Percentiles rank a stretch among this genome's conserved stretches.
Conservation (phyloP, 108 stramenopile species). For the Cyclostephanos tholiformis region DNA sequence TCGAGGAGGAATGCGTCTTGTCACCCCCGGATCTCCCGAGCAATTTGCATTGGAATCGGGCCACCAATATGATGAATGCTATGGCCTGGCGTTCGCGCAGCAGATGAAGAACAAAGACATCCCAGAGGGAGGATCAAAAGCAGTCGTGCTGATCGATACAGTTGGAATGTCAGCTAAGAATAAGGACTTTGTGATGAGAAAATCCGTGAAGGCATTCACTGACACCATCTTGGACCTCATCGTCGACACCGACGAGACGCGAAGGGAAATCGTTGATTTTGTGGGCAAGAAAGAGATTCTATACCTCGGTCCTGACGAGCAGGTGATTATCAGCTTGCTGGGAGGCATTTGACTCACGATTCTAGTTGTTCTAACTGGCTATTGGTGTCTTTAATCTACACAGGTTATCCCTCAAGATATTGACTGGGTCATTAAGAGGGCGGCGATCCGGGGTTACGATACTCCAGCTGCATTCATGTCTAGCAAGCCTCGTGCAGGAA, state of each 20-base stretch:
- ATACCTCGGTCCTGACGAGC: constrained; percentile 98
- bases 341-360: background rate
- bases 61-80: constrained; percentile 95
- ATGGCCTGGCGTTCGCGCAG: constrained; percentile 92
- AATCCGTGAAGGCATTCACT: constrained; percentile 94
- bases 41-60: constrained; percentile 91
- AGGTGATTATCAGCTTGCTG: constrained; percentile 43
- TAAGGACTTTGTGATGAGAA: constrained; percentile 89
- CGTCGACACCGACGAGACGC: constrained; percentile 90
- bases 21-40: constrained; percentile 90
- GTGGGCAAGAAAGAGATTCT: constrained; percentile 91
- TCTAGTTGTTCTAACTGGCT: constrained; percentile 2
- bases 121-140: constrained; percentile 98
- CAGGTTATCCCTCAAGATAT: constrained; percentile 93
- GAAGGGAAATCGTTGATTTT: constrained; percentile 82
- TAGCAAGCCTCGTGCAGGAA: constrained; percentile 93
- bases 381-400: background rate
- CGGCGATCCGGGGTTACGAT: constrained; percentile 84
- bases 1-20: constrained; percentile 94
- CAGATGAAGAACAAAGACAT: constrained; percentile 99
- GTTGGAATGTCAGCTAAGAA: constrained; percentile 57
- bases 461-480: constrained; percentile 97
- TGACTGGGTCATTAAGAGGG: constrained; percentile 94
- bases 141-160: constrained; percentile 89
- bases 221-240: constrained; percentile 96